phyloP scores from a whole-genome alignment of 257 asterid species.

The Ilex asprella region DNA sequence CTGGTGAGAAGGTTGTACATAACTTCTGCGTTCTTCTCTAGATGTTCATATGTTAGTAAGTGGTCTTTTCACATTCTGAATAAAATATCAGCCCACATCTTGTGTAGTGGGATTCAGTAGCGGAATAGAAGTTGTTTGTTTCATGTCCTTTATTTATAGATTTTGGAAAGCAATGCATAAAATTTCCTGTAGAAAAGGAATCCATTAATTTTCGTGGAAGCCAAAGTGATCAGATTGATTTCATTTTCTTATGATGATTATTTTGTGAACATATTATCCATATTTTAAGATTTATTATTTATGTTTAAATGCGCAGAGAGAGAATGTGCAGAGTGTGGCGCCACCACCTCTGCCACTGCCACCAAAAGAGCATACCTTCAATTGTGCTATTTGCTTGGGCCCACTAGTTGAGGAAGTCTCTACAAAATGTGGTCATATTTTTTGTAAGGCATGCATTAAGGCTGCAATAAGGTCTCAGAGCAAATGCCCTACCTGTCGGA shows the following conservation, averaged over 20 bases:
- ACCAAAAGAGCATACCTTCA: slow-evolving; percentile 62
- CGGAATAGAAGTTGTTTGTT: no score
- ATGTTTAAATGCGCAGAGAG: slow-evolving; percentile 19
- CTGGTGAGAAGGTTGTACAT: no score
- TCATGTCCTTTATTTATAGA: no score
- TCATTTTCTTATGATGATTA: not conserved
- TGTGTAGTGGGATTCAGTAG: no score
- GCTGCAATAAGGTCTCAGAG: slow-evolving; percentile 66
- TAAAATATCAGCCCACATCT: no score
- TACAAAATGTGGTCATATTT: slow-evolving; percentile 93
- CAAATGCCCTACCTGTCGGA: slow-evolving; percentile 93
- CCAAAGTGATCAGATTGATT: not conserved
- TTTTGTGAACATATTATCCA: not conserved
- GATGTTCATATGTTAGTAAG: no score
- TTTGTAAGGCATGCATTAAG: slow-evolving; percentile 86
- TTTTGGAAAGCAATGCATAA: no score
- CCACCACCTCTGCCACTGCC: slow-evolving; percentile 33
- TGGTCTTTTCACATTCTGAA: no score
- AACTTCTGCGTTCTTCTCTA: no score
- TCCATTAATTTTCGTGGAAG: no score
- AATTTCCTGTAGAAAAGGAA: no score
- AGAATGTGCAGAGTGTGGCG: slow-evolving; percentile 15
- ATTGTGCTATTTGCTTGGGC: slow-evolving; percentile 89
- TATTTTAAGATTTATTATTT: no score
- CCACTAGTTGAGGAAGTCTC: slow-evolving; percentile 68